Evolutionary conservation across 1,284 basidiomycete genomes (phyloP).

Genomic region (Exsudoporus floridanus): DNA sequence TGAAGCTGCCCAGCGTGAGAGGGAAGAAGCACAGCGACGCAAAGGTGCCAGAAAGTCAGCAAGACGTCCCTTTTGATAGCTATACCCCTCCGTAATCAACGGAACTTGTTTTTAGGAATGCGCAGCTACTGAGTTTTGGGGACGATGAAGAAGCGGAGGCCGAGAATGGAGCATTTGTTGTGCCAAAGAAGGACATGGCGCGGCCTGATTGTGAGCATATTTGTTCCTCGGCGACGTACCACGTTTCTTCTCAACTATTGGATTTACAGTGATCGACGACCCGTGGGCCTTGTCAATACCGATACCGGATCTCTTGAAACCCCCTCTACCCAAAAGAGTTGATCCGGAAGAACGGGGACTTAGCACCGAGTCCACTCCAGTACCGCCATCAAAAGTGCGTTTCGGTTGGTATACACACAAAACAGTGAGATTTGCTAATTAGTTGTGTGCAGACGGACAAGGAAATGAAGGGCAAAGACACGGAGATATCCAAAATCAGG

Average conservation of each 20-base stretch:
- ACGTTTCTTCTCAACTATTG: neutral
- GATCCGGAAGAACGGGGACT: conserved; percentile 10
- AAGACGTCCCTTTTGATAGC: neutral
- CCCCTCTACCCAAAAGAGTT: conserved; percentile 17
- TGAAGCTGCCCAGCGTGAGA: conserved; percentile 71
- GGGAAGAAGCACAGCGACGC: conserved; percentile 71
- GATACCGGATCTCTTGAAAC: conserved; percentile 23
- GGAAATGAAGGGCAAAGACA: conserved; percentile 43
- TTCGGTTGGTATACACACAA: neutral
- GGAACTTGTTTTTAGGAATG: conserved; percentile 58
- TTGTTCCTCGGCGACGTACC: neutral
- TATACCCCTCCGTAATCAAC: conserved; percentile 2
- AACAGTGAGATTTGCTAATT: neutral
- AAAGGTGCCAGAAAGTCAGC: conserved; percentile 83
- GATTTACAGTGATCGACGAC: conserved; percentile 53
- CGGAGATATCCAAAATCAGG: conserved; percentile 68
- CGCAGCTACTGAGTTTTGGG: conserved; percentile 85
- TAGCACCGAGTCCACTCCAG: neutral
- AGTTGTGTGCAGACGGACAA: conserved; percentile 28
- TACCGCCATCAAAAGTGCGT: conserved; percentile 20
- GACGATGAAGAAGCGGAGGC: conserved; percentile 65
- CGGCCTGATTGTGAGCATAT: conserved; percentile 72
- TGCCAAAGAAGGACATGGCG: conserved; percentile 72
- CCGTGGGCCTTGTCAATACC: conserved; percentile 28
- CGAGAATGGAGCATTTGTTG: conserved; percentile 49